Conservation (phyloP, 2,329 filamentous ascomycete species). For the Cladosporium sphaerospermum region DNA sequence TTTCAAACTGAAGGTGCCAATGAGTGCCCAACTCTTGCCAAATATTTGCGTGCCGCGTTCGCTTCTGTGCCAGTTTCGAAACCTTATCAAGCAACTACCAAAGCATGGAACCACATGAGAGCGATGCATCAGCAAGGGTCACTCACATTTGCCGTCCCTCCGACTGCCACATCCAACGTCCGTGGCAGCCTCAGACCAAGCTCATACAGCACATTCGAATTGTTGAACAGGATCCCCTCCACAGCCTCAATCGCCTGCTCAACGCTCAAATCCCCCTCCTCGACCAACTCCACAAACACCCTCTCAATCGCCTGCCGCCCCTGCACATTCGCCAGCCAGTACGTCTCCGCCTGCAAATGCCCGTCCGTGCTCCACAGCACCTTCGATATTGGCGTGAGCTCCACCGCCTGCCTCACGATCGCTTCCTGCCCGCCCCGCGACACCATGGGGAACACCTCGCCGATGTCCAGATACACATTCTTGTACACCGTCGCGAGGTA, state of each 20-base stretch:
- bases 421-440: slow-evolving; percentile 69
- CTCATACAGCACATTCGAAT: slow-evolving; percentile 66
- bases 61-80: no score
- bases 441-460: slow-evolving; percentile 73
- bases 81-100: not conserved
- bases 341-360: slow-evolving; percentile 73
- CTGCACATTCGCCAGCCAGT: slow-evolving; percentile 64
- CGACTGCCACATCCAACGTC: no score
- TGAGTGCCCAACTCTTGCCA: no score
- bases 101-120: not conserved
- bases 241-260: slow-evolving; percentile 58
- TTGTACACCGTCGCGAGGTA: slow-evolving; percentile 71
- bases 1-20: no score
- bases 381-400: slow-evolving; percentile 68
- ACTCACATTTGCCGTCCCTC: not conserved
- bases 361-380: slow-evolving; percentile 76
- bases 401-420: slow-evolving; percentile 65
- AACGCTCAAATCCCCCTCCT: slow-evolving; percentile 55
- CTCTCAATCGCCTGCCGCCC: slow-evolving; percentile 64
- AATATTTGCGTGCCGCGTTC: no score
- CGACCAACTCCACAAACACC: slow-evolving; percentile 62
- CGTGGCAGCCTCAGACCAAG: slow-evolving; percentile 38
- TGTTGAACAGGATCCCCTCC: slow-evolving; percentile 66
- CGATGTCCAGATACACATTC: slow-evolving; percentile 77
- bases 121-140: not conserved